Percentiles rank a stretch among this genome's conserved stretches.
Evolutionary conservation across 2,329 filamentous ascomycete species (phyloP).

Genomic region (Colletotrichum salicis): DNA sequence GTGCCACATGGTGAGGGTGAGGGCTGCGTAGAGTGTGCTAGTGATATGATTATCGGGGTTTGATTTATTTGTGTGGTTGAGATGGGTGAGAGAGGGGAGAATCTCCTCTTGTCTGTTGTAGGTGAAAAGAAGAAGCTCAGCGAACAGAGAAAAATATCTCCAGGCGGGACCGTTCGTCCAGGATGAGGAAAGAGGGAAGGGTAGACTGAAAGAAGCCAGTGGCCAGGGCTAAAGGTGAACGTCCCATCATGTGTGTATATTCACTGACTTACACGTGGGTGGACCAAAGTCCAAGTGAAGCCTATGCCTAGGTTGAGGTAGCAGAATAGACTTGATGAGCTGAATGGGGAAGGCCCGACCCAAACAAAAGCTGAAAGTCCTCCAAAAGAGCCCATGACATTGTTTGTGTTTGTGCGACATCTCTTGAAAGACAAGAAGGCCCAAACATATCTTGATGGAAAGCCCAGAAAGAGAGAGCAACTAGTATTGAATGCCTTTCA

Average conservation of each 20-base stretch:
- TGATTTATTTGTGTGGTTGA: too few species aligned
- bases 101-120: neutral
- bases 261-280: neutral
- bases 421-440: neutral
- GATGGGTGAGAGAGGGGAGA: neutral
- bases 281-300: neutral
- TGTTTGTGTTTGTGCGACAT: neutral
- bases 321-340: neutral
- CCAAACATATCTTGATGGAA: neutral
- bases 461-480: neutral
- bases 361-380: neutral
- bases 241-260: neutral
- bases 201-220: neutral
- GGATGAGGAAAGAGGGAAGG: neutral
- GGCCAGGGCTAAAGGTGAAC: neutral
- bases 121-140: neutral
- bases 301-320: neutral
- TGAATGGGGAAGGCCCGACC: neutral
- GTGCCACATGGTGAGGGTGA: constrained; percentile 3
- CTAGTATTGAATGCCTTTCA: too few species aligned
- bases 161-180: too few species aligned
- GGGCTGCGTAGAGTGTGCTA: neutral
- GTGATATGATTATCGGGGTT: neutral
- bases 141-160: too few species aligned
- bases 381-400: neutral